Conservation (phyloP, 345 rosid species). For the Acer saccharum region DNA sequence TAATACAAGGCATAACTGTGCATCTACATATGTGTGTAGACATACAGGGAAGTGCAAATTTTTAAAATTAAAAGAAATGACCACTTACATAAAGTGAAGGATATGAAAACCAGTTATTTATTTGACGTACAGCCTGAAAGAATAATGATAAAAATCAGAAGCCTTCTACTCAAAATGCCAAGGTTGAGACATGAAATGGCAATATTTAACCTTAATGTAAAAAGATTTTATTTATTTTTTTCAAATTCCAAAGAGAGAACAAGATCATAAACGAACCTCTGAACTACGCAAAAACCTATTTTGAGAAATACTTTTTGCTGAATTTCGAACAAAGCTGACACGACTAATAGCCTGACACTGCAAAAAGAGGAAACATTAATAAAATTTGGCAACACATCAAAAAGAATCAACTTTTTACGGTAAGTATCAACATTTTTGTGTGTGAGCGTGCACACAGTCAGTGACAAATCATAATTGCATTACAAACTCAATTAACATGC, state of each 20-base stretch:
- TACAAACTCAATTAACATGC: not conserved
- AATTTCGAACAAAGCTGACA: conserved; percentile 35
- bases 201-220: not conserved
- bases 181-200: not conserved
- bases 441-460: not conserved
- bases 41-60: not conserved
- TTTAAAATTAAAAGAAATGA: conserved; percentile 7
- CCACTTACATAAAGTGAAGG: conserved; percentile 52
- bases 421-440: not conserved
- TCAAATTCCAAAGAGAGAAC: not conserved
- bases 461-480: not conserved
- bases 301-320: conserved; percentile 41
- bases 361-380: conserved; percentile 13
- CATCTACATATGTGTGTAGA: not conserved
- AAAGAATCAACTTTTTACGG: not conserved
- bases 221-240: not conserved
- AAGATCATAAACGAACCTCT: conserved; percentile 50
- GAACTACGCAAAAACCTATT: conserved; percentile 45
- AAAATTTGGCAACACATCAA: not conserved
- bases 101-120: conserved; percentile 37
- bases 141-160: not conserved
- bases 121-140: conserved; percentile 46
- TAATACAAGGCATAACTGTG: not conserved
- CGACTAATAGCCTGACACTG: conserved; percentile 43
- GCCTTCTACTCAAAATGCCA: not conserved